Evolutionary conservation across 2,329 filamentous ascomycete species (phyloP).

Genomic region (Talaromyces sp.): DNA sequence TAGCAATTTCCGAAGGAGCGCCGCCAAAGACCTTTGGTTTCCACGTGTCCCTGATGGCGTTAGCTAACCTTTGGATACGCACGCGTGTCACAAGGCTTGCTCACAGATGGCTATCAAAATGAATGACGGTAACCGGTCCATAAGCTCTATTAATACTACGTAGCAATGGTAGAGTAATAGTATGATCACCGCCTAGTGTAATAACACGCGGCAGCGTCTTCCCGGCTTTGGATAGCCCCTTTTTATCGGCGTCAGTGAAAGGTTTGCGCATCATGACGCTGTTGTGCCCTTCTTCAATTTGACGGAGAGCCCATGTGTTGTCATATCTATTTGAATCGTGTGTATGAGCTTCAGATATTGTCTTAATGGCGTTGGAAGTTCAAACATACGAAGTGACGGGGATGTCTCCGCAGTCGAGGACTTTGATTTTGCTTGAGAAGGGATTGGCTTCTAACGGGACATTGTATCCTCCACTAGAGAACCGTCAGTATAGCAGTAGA

Average conservation of each 20-base stretch:
- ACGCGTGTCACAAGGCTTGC: conserved; percentile 14
- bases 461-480: conserved; percentile 74
- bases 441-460: conserved; percentile 76
- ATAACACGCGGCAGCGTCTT: conserved; percentile 78
- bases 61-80: neutral
- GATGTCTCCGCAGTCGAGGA: conserved; percentile 80
- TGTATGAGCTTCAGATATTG: neutral
- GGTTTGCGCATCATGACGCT: conserved; percentile 68
- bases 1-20: conserved; percentile 69
- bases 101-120: conserved; percentile 61
- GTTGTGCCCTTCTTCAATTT: conserved; percentile 83
- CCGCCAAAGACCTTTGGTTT: conserved; percentile 84
- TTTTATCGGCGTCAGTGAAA: conserved; percentile 63
- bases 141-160: conserved; percentile 63
- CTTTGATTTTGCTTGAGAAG: conserved; percentile 75
- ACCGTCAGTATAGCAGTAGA: neutral
- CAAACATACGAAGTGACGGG: conserved; percentile 71
- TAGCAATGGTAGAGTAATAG: conserved; percentile 49
- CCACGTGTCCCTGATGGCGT: conserved; percentile 54
- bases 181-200: conserved; percentile 58
- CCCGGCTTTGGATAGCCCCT: conserved; percentile 66
- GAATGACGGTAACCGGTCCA: conserved; percentile 62
- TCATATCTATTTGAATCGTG: conserved; percentile 59
- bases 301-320: conserved; percentile 74
- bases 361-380: neutral